These are phyloP conservation scores for Rhodotorula taiwanensis DNA, from an alignment of 768 basidiomycete genomes.

Conservation along the genomic window DNA sequence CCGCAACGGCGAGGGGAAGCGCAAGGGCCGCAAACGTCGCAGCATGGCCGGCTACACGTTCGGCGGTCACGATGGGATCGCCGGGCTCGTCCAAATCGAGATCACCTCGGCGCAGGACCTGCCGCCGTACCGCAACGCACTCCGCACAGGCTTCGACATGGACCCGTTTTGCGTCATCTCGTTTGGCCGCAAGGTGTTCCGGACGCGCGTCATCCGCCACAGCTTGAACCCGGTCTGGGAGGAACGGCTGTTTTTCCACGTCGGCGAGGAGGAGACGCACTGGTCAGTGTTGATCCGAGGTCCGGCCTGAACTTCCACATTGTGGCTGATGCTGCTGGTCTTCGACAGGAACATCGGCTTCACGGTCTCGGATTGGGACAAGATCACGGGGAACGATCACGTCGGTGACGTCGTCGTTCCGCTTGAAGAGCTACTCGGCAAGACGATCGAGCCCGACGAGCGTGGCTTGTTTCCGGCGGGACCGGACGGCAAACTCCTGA, in stretches of 20 bases:
- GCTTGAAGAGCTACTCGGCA: constrained; percentile 61
- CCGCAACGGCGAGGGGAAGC: constrained; percentile 18
- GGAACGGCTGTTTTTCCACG: constrained; percentile 91
- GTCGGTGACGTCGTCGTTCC: constrained; percentile 73
- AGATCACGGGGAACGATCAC: constrained; percentile 73
- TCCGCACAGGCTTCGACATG: constrained; percentile 59
- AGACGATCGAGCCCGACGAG: constrained; percentile 56
- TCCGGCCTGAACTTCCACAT: neutral
- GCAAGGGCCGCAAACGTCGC: neutral
- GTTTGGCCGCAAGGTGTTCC: constrained; percentile 94
- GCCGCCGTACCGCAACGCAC: constrained; percentile 65
- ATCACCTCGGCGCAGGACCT: constrained; percentile 75
- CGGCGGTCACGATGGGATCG: constrained; percentile 60
- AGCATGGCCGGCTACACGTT: constrained; percentile 10
- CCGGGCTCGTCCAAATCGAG: constrained; percentile 93
- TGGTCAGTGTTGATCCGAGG: constrained; percentile 53
- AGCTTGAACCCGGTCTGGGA: constrained; percentile 83
- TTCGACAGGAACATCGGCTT: constrained; percentile 51
- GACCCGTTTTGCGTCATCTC: constrained; percentile 93
- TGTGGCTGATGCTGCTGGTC: neutral
- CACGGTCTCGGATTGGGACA: constrained; percentile 92
- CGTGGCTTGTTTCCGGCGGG: constrained; percentile 55
- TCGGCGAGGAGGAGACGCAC: constrained; percentile 71
- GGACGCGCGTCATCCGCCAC: constrained; percentile 68
- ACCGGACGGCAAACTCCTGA: constrained; percentile 51